Base-by-base conservation (phyloP, 129 eudicot genomes). In the Flaveria linearis region DNA sequence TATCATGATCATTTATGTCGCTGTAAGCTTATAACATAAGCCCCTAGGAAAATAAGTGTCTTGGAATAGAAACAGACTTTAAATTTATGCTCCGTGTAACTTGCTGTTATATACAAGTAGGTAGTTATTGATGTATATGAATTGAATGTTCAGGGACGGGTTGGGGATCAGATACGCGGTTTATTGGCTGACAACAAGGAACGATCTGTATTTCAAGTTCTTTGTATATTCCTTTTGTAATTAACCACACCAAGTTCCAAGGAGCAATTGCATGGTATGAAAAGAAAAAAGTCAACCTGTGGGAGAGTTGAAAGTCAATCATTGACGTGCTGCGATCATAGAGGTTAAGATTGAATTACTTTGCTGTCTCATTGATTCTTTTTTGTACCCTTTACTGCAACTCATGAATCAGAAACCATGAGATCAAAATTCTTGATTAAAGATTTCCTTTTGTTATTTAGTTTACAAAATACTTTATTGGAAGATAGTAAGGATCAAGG, bases 181-280 rank as follows among this genome's bases (percentile, higher is more conserved):
- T 62, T 80, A 53, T 75, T 82, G 71, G 66, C 71, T 22, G 70
- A 85, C 64, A 79, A 80, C 66, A 76, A 80, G 76, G 86, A 82
- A 71, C 79, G 53, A 60, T 71, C 90, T 51, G 78, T 90, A 62
- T 85, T 93, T 76, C 97, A 90, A 82, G 86, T 92, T 72, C 90
- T 93, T 75, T 81, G 84, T 74, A 81, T 96, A 20, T 86, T 93
- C 74, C 89, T 93, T 61, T 77, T 93, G 64, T 92, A 81, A 86
- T 70, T 85, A 80, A 75, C 67, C 43, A 78, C 70, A 74, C 25
- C 70, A 65, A 65, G 25, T 23, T 26, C 76, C 23, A 72, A 15
- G 36, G 53, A 72, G 61, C 43, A 51, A 74, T 42, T 73, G 23
- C n/a, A n/a, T n/a, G 20, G 73, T 65, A 15, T 76, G 13, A 67